phyloP scores from a whole-genome alignment of 139 green algal genomes.

The Nannochloris sp. region DNA sequence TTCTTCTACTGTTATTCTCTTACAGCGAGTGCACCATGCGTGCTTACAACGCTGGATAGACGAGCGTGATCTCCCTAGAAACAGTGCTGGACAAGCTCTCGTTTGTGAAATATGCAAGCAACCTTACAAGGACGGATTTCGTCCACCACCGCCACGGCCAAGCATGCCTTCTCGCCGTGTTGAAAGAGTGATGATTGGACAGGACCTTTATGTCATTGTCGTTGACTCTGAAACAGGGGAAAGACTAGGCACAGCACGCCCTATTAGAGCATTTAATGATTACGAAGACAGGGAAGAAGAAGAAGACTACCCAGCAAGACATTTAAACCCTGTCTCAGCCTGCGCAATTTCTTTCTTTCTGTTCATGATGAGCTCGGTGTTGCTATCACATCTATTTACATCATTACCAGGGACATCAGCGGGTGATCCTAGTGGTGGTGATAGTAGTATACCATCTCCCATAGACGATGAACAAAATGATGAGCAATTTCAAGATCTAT shows the following conservation, averaged over 20 bases:
- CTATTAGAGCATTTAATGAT: background rate
- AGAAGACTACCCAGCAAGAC: background rate
- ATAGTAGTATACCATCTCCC: too few relatives aligned
- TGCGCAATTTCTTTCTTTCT: background rate
- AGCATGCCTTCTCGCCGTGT: too few relatives aligned
- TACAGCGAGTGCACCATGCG: slow-evolving; percentile 10
- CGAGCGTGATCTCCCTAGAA: slow-evolving; percentile 7
- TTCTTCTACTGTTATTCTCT: background rate
- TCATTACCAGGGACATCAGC: background rate
- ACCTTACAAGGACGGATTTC: too few relatives aligned
- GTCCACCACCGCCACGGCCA: too few relatives aligned
- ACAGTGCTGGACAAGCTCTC: background rate
- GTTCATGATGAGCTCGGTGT: background rate
- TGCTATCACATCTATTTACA: background rate
- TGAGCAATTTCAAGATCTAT: background rate
- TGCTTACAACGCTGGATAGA: slow-evolving; percentile 26
- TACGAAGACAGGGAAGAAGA: background rate
- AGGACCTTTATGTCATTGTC: too few relatives aligned
- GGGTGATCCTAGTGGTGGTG: background rate
- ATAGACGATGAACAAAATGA: background rate
- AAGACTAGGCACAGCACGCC: too few relatives aligned
- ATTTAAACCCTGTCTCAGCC: background rate
- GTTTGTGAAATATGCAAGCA: too few relatives aligned
- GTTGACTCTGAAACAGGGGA: too few relatives aligned
- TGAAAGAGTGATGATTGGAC: too few relatives aligned